Conservation (phyloP, 1,284 basidiomycete genomes). For the Malassezia psittaci region DNA sequence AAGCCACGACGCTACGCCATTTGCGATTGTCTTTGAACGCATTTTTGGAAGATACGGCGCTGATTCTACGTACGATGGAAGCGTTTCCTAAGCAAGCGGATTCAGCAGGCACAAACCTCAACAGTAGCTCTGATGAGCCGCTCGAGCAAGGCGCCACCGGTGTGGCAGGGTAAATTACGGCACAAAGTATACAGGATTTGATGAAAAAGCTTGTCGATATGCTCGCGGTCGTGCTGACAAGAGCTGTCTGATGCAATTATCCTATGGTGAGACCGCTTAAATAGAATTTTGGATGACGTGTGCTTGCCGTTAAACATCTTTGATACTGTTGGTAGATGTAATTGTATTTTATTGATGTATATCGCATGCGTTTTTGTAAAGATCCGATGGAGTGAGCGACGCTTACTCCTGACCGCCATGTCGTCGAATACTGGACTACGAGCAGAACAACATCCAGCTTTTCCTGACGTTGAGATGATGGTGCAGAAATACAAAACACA, state of each 20-base stretch:
- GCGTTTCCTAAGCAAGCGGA: slow-evolving; percentile 12
- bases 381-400: no score
- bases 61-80: slow-evolving; percentile 32
- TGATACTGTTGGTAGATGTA: no score
- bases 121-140: slow-evolving; percentile 4
- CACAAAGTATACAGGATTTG: no score
- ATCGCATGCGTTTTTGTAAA: no score
- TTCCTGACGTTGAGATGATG: slow-evolving; percentile 19
- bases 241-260: no score
- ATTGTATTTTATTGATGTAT: no score
- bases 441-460: slow-evolving; percentile 19
- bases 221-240: no score
- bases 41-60: slow-evolving; percentile 28
- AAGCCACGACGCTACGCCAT: slow-evolving; percentile 33
- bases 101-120: background rate
- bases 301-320: no score
- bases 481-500: slow-evolving; percentile 34
- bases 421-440: background rate
- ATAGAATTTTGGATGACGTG: no score
- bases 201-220: no score
- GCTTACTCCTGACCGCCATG: background rate
- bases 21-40: slow-evolving; percentile 31
- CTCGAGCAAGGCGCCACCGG: slow-evolving; percentile 34
- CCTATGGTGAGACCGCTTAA: no score
- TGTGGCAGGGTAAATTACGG: slow-evolving; percentile 20